Conservation (phyloP, 2,329 filamentous ascomycete species). For the Pseudohalonectria lignicola region DNA sequence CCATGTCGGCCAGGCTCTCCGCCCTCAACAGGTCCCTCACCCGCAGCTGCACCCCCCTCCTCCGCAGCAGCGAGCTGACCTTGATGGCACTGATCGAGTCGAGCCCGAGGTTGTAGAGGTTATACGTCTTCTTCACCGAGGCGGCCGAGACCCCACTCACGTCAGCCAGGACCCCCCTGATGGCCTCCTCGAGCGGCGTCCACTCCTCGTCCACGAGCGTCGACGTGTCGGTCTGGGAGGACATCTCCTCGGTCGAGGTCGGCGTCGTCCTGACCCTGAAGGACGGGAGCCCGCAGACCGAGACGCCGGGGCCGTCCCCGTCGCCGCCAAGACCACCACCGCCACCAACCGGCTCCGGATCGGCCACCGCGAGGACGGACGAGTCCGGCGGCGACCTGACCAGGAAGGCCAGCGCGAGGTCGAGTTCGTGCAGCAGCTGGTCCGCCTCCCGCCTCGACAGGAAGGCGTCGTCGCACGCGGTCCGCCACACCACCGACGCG, state of each 20-base stretch:
- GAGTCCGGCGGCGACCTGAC: constrained; percentile 29
- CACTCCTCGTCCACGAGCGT: constrained; percentile 14
- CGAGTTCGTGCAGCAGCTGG: constrained; percentile 45
- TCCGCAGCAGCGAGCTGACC: constrained; percentile 59
- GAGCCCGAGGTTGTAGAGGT: constrained; percentile 73
- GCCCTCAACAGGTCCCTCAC: constrained; percentile 63
- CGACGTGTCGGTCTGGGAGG: not conserved
- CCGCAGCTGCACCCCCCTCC: constrained; percentile 46
- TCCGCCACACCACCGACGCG: constrained; percentile 42
- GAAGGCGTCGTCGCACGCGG: constrained; percentile 53
- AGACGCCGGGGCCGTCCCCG: constrained; percentile 29
- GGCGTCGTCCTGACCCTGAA: constrained; percentile 18
- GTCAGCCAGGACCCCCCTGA: constrained; percentile 37
- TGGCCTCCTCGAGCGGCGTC: constrained; percentile 20
- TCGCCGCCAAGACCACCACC: too few relatives aligned
- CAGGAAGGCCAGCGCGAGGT: constrained; percentile 46
- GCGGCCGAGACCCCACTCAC: constrained; percentile 46
- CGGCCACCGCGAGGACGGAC: constrained; percentile 31
- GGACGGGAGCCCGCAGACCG: constrained; percentile 52
- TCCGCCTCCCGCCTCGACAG: constrained; percentile 33
- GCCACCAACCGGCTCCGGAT: not conserved
- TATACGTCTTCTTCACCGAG: constrained; percentile 49
- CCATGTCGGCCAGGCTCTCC: constrained; percentile 55
- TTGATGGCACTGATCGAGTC: constrained; percentile 92
- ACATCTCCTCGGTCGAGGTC: not conserved